Evolutionary conservation across 2,329 filamentous ascomycete species (phyloP), one percentile per base, ranked within the genome.

Genomic region (Chlorencoelia australis): DNA sequence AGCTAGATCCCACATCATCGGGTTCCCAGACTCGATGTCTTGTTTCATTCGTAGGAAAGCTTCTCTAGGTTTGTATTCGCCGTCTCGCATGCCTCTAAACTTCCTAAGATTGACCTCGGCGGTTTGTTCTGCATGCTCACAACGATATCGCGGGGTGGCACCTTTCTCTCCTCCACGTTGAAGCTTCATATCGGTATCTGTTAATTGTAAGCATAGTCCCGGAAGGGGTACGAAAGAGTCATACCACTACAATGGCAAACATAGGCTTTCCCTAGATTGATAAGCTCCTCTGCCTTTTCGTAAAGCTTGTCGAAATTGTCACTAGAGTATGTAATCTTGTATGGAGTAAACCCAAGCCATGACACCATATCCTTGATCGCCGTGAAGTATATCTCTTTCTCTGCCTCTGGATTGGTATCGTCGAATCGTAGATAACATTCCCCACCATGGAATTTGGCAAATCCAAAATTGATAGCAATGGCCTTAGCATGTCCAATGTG

Each of bases 401-500:
- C 91, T 31, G 83, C 84, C 46, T 88, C 85, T 1, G 91, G 91
- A 58, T 96, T 96, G 10, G 91, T 96, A 53, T 96, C 91, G 58
- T 96, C 91, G 59, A 84, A 94, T 51, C 89, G 73, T 43, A 87
- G 62, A 53, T 81, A 80, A 59, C 76, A 82, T 17, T 53, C 43
- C 45, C 89, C 89, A 22, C 81, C 82, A 56, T 94, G 83, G 54
- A 79, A 78, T 54, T 74, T 76, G 10, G 91, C 89, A 58, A 95
- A 96, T 5, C 89, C 89, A 62, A 96, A 96, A 63, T 96, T 95
- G 59, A 96, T 77, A 0, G 86, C 82, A 58, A 96, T 95, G 15
- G 91, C 89, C 65, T 96, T 96, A 47, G 82, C 83, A 57, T 96
- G 91, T 14, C 89, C 89, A 49, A 96, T 82, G 56, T 95, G 88